Evolutionary conservation across 768 basidiomycete species (phyloP), one percentile per base, ranked within the genome.

Genomic region (Rhizopogon vulgaris): DNA sequence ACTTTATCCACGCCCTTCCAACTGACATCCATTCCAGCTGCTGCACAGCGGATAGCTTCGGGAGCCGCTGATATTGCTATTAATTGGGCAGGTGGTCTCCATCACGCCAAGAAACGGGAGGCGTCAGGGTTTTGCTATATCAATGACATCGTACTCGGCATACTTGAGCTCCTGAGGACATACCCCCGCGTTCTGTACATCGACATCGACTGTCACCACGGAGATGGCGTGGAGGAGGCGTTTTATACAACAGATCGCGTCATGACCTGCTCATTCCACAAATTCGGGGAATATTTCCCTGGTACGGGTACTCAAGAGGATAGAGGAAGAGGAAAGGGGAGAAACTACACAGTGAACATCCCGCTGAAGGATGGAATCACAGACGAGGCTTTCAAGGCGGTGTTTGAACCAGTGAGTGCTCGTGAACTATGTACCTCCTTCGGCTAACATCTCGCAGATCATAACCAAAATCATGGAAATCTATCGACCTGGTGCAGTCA

Each of bases 61-160:
- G 94, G 94, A 2, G 76, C 86, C 1, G 78, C 93, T 2, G 87
- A 90, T 59, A 82, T 88, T 42, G 85, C 86, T 0, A 90, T 97
- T 56, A 96, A 97, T 71, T 97, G 94, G 96, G 93, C 96, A 0
- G 96, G 96, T 8, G 96, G 96, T 2, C 78, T 99, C 3, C 96
- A 99, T 70, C 96, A 99, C 68, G 96, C 96, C n/a, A 99, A 99
- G 73, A 98, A 97, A 68, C 82, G 90, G 51, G 96, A 97, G 72
- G 96, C 95, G 0, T 90, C 89, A 6, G 96, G 96, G 12, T 99
- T 99, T 71, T 99, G 96, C 76, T 99, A 98, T 74, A 86, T 98
- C 71, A 99, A 99, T 68, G 90, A 94, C 68, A 99, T 97, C 65
- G 94, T 96, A 1, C 84, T 98, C 24, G 87, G 84, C 40, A 95